Evolutionary conservation across 371 early-diverging fungal genomes (phyloP).

Genomic region (Apophysomyces elegans): DNA sequence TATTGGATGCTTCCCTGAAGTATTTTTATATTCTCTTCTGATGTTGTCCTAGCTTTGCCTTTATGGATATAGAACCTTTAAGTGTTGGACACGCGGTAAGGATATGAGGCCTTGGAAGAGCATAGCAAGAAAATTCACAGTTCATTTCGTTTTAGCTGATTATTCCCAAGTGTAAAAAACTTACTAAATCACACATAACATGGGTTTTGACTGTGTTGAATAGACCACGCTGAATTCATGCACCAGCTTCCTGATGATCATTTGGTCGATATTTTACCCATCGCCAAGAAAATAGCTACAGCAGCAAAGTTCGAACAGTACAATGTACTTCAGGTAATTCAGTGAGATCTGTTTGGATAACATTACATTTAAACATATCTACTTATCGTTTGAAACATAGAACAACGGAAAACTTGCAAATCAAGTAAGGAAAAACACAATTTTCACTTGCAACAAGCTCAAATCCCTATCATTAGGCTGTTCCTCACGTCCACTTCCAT

Average conservation of each 20-base stretch:
- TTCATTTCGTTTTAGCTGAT: constrained; percentile 59
- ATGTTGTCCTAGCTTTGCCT: constrained; percentile 54
- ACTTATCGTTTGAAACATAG: constrained; percentile 28
- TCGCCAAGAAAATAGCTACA: constrained; percentile 87
- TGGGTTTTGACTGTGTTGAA: not conserved
- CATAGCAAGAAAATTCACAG: not conserved
- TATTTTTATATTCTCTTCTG: not conserved
- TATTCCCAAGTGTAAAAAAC: constrained; percentile 76
- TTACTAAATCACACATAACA: not conserved
- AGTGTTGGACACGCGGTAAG: constrained; percentile 81
- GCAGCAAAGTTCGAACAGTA: constrained; percentile 75
- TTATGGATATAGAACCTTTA: constrained; percentile 81
- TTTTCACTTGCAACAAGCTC: constrained; percentile 3
- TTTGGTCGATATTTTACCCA: constrained; percentile 83
- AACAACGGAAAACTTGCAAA: constrained; percentile 86
- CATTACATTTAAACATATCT: not conserved
- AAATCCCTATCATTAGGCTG: constrained; percentile 48
- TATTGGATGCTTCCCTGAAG: constrained; percentile 31
- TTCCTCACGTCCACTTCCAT: constrained; percentile 93
- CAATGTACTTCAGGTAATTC: constrained; percentile 86
- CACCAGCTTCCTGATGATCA: constrained; percentile 89
- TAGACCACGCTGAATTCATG: constrained; percentile 89
- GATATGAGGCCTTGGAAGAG: not conserved
- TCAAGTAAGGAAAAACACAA: constrained; percentile 42
- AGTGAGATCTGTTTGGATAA: not conserved